A percentile compares a stretch with the other conserved stretches of the same genome.
Conservation (phyloP, 371 early-diverging fungal genomes). For the Actinomortierella wolfii region DNA sequence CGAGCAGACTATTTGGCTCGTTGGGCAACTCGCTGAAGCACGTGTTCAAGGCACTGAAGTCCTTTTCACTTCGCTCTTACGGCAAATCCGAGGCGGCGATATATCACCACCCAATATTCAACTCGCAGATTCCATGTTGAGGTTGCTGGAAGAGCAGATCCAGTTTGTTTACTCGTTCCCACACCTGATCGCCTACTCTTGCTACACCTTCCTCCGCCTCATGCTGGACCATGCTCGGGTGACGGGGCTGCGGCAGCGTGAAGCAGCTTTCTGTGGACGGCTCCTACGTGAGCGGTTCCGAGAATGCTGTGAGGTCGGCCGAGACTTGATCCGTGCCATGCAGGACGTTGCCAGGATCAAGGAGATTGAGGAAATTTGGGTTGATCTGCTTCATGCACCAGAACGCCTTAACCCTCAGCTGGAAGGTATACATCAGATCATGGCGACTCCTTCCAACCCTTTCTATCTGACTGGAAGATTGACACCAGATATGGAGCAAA, state of each 20-base stretch:
- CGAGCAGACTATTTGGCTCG: constrained; percentile 66
- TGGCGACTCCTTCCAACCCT: constrained; percentile 63
- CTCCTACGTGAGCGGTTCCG: constrained; percentile 55
- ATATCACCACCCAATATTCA: constrained; percentile 51
- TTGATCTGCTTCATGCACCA: constrained; percentile 59
- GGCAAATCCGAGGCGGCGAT: constrained; percentile 75
- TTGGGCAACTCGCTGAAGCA: constrained; percentile 58
- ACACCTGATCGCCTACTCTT: constrained; percentile 57
- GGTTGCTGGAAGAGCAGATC: constrained; percentile 53
- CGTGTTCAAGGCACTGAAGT: constrained; percentile 58
- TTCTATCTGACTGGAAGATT: constrained; percentile 65
- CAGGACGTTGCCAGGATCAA: constrained; percentile 66
- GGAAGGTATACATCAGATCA: constrained; percentile 48
- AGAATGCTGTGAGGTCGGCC: constrained; percentile 68
- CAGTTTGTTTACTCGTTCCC: constrained; percentile 56
- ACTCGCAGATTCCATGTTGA: constrained; percentile 59
- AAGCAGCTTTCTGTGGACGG: constrained; percentile 56
- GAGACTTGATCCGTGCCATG: constrained; percentile 73
- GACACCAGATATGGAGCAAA: constrained; percentile 75
- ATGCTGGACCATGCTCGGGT: constrained; percentile 57
- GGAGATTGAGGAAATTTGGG: constrained; percentile 68
- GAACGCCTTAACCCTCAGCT: constrained; percentile 61
- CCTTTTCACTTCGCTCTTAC: constrained; percentile 57
- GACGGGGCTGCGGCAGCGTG: constrained; percentile 55
- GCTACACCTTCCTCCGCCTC: constrained; percentile 63